A percentile compares a stretch with the other conserved stretches of the same genome.
Conservation (phyloP, 495 filamentous ascomycete genomes). For the Rostrohypoxylon terebratum region DNA sequence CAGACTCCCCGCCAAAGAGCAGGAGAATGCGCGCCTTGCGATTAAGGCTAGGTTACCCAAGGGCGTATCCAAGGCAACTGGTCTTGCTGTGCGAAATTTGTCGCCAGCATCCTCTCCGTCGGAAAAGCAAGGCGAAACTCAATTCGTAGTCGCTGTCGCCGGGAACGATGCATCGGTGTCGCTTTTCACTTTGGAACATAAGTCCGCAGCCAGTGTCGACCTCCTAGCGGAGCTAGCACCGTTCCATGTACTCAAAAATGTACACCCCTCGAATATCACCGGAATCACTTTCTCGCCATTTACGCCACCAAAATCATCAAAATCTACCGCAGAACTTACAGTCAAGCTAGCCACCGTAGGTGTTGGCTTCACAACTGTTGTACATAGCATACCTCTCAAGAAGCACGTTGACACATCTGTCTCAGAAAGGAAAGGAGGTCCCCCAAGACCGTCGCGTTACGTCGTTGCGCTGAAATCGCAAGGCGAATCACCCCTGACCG, state of each 20-base stretch:
- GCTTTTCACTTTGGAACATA: constrained; percentile 76
- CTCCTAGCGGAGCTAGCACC: constrained; percentile 68
- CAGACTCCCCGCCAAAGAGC: constrained; percentile 56
- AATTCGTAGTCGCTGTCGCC: constrained; percentile 83
- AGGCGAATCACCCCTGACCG: constrained; percentile 59
- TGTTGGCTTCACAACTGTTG: constrained; percentile 84
- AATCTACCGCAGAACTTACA: constrained; percentile 66
- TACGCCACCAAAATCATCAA: constrained; percentile 61
- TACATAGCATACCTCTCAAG: constrained; percentile 83
- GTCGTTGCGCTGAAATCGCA: constrained; percentile 71
- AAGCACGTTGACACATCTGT: constrained; percentile 59
- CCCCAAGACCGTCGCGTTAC: constrained; percentile 67
- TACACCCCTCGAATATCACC: constrained; percentile 88
- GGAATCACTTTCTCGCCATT: constrained; percentile 83
- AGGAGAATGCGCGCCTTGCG: constrained; percentile 57
- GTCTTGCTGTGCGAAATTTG: constrained; percentile 79
- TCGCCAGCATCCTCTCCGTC: constrained; percentile 60
- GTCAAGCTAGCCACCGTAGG: constrained; percentile 83
- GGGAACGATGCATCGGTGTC: constrained; percentile 85
- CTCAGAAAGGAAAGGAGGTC: constrained; percentile 57
- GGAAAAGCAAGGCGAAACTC: constrained; percentile 66
- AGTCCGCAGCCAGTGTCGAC: constrained; percentile 56
- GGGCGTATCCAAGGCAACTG: constrained; percentile 65
- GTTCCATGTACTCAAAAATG: constrained; percentile 74
- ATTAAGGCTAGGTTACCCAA: constrained; percentile 58